These are phyloP conservation scores for Schizochytrium sp. DNA, from an alignment of 108 stramenopile species.

Conservation along the genomic window DNA sequence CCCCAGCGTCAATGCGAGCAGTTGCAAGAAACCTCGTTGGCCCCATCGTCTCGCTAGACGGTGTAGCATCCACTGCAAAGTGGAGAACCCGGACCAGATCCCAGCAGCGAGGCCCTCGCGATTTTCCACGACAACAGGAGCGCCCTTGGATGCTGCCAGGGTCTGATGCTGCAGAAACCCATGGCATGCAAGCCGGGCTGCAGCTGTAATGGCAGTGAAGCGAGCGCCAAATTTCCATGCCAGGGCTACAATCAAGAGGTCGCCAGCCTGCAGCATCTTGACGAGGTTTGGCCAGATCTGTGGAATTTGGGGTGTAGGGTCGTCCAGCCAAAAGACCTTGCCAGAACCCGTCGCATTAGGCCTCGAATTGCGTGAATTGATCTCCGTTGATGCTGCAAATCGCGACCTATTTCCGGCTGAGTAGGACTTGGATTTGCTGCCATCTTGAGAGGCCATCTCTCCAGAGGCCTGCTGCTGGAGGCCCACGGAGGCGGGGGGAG, in stretches of 20 bases:
- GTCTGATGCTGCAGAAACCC: neutral
- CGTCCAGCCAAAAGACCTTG: slow-evolving; percentile 6
- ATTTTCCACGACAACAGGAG: neutral
- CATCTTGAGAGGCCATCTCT: no score
- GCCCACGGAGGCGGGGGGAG: no score
- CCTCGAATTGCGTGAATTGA: no score
- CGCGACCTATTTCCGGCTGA: no score
- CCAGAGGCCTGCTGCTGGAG: no score
- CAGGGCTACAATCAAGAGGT: neutral
- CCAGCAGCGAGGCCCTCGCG: neutral
- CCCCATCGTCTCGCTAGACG: neutral
- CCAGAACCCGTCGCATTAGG: neutral
- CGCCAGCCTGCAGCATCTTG: neutral
- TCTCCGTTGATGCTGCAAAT: no score
- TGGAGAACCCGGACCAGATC: neutral
- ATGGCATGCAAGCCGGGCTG: neutral
- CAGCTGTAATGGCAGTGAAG: neutral
- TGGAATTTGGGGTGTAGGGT: neutral
- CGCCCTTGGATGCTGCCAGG: no score
- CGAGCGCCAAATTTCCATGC: slow-evolving; percentile 9
- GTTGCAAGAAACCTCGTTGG: neutral
- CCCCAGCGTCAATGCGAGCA: neutral
- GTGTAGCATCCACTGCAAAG: neutral
- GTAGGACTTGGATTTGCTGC: no score
- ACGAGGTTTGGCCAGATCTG: neutral